Evolutionary conservation across 805 yeast genomes (phyloP).

Genomic region (Sungouiella thailandica): DNA sequence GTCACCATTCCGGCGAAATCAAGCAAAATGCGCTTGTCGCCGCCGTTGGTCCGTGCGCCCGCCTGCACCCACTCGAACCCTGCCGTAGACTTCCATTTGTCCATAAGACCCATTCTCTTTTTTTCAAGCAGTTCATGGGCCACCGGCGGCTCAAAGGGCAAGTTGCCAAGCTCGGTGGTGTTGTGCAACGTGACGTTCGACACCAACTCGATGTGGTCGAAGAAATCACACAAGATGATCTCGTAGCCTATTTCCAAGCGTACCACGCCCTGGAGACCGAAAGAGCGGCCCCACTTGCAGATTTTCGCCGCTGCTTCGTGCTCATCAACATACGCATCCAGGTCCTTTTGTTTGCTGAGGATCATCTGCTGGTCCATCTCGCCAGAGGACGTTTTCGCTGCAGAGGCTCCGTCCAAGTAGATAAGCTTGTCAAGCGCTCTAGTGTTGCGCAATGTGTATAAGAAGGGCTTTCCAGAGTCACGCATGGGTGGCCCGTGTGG

Average conservation of each 20-base stretch:
- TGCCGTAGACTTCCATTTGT: slow-evolving; percentile 22
- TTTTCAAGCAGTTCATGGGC: slow-evolving; percentile 4
- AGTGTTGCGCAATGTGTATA: slow-evolving; percentile 44
- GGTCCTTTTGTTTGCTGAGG: slow-evolving; percentile 15
- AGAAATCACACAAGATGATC: slow-evolving; percentile 55
- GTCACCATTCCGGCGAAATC: slow-evolving; percentile 53
- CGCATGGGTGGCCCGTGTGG: neutral
- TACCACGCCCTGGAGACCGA: slow-evolving; percentile 55
- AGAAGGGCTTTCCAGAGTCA: slow-evolving; percentile 2
- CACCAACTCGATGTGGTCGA: slow-evolving; percentile 42
- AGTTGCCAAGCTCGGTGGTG: slow-evolving; percentile 31
- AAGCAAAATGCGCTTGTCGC: slow-evolving; percentile 44
- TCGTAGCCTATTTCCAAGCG: slow-evolving; percentile 61
- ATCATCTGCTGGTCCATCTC: slow-evolving; percentile 51
- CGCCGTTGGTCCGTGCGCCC: slow-evolving; percentile 43
- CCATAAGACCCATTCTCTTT: slow-evolving; percentile 14
- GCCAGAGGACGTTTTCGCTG: slow-evolving; percentile 53
- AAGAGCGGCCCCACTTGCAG: slow-evolving; percentile 51
- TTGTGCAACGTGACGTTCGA: slow-evolving; percentile 39
- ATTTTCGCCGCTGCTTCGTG: slow-evolving; percentile 43
- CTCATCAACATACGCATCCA: slow-evolving; percentile 31
- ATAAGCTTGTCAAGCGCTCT: slow-evolving; percentile 47
- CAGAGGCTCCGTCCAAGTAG: slow-evolving; percentile 63
- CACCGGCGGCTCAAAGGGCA: slow-evolving; percentile 23
- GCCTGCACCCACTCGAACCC: slow-evolving; percentile 43